Base-by-base conservation (phyloP, 257 asterid species). In the Solanum piurae region DNA sequence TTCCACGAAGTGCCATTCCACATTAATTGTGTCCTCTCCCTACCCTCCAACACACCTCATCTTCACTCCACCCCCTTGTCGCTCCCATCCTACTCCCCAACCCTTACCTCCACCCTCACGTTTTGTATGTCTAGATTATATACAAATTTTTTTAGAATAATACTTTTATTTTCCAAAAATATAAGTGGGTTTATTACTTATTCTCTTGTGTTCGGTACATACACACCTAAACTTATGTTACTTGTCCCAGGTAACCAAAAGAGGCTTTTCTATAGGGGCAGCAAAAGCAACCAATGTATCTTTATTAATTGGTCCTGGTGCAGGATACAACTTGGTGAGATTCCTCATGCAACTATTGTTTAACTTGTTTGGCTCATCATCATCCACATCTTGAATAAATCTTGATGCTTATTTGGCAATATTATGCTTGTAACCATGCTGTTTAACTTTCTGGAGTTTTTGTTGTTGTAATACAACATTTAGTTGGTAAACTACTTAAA, bases 261-360 rank as follows among this genome's bases (percentile, higher is more conserved):
- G 90, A 42, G 99, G 99, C 52, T 95, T 97, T 88, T 97, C 98
- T 31, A 97, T 95, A 31, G 94, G 94, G 46, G 95, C 93, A 16
- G 95, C 94, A 44, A 95, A 90, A 90, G 27, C 93, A 5, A 74
- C 92, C 75, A 91, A 93, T 72, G 90, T 86, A 13, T 85, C 88
- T 83, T 91, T 97, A 88, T 92, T 95, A 89, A 95, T 95, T 79
- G 99, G 99, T 89, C 96, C 98, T 87, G 99, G 99, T 71, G 90
- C 92, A 88, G 99, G 99, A 83, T 97, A 97, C 95, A 95, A 95
- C 90, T 84, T 90, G 98, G 98, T 97, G 90, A 93, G 95, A 85
- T 83, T 40, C 86, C 82, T 55, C 83, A 62, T 42, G 29, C 69
- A 23, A 13, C 55, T 72, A 74, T n/a, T 73, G 69, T 20, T 86